phyloP scores from a whole-genome alignment of 768 basidiomycete genomes.

The Trametes punicea region DNA sequence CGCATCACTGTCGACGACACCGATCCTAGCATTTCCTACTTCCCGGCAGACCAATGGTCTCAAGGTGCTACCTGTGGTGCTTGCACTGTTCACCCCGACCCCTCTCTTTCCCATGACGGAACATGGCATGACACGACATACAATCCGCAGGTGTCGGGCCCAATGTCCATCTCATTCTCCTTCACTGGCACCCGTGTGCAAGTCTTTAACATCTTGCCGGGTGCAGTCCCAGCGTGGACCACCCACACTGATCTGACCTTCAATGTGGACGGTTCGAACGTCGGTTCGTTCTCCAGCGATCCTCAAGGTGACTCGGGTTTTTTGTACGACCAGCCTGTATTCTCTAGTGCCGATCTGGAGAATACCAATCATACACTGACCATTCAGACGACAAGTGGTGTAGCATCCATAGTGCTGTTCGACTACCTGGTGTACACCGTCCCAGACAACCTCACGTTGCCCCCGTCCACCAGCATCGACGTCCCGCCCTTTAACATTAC shows the following conservation, averaged over 20 bases:
- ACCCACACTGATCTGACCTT: slow-evolving; percentile 7
- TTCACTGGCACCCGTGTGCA: slow-evolving; percentile 6
- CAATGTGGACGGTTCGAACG: background rate
- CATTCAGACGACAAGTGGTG: background rate
- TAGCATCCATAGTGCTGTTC: background rate
- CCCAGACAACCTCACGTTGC: background rate
- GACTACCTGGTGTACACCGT: slow-evolving; percentile 10
- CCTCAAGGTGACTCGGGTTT: background rate
- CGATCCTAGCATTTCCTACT: background rate
- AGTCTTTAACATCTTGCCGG: slow-evolving; percentile 8
- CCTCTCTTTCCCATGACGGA: background rate
- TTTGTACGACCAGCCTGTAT: slow-evolving; percentile 3
- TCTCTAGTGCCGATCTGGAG: background rate
- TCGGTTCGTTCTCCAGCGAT: background rate
- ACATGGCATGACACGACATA: slow-evolving; percentile 16
- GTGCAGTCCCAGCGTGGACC: background rate
- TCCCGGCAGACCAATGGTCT: slow-evolving; percentile 12
- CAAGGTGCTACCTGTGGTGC: background rate
- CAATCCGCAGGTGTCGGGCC: background rate
- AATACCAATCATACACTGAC: background rate
- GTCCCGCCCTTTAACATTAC: background rate
- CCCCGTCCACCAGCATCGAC: background rate
- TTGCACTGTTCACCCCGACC: background rate
- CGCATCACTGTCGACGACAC: background rate
- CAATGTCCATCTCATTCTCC: background rate